Conservation (phyloP, 805 yeast species). For the Zygotorulaspora florentina region DNA sequence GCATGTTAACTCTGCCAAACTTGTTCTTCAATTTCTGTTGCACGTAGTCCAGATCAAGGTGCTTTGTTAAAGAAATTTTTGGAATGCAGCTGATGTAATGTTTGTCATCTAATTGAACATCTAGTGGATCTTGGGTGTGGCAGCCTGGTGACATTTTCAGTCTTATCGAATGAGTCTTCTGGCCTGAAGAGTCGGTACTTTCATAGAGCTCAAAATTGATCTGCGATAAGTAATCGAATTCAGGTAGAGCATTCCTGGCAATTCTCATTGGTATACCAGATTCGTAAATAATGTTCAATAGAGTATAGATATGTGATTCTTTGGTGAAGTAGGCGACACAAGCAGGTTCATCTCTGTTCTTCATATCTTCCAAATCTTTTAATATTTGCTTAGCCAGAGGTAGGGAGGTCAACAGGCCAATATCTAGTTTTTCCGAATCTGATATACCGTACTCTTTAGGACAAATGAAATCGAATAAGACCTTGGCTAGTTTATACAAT, state of each 20-base stretch:
- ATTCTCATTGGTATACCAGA: slow-evolving; percentile 93
- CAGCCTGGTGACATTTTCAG: slow-evolving; percentile 96
- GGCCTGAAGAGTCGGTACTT: slow-evolving; percentile 61
- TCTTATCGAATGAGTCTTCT: slow-evolving; percentile 83
- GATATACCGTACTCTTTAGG: slow-evolving; percentile 99
- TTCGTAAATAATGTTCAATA: slow-evolving; percentile 85
- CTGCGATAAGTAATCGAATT: slow-evolving; percentile 90
- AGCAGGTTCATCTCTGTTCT: slow-evolving; percentile 73
- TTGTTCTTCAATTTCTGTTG: slow-evolving; percentile 74
- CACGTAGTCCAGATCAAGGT: slow-evolving; percentile 86
- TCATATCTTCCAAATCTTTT: slow-evolving; percentile 74
- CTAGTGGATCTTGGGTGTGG: slow-evolving; percentile 95
- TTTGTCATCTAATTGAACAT: slow-evolving; percentile 91
- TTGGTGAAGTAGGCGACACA: slow-evolving; percentile 90
- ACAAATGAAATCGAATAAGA: slow-evolving; percentile 92
- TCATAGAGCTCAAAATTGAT: slow-evolving; percentile 92
- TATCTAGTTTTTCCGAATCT: slow-evolving; percentile 90
- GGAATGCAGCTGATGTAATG: slow-evolving; percentile 97
- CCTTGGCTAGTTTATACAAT: slow-evolving; percentile 83
- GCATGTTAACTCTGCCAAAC: slow-evolving; percentile 82
- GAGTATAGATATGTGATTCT: slow-evolving; percentile 93
- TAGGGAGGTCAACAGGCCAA: slow-evolving; percentile 88
- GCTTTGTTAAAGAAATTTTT: slow-evolving; percentile 82
- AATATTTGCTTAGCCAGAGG: slow-evolving; percentile 89
- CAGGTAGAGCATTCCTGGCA: slow-evolving; percentile 93